Conservation (phyloP, 1,284 basidiomycete species). For the Schizopora paradoxa region DNA sequence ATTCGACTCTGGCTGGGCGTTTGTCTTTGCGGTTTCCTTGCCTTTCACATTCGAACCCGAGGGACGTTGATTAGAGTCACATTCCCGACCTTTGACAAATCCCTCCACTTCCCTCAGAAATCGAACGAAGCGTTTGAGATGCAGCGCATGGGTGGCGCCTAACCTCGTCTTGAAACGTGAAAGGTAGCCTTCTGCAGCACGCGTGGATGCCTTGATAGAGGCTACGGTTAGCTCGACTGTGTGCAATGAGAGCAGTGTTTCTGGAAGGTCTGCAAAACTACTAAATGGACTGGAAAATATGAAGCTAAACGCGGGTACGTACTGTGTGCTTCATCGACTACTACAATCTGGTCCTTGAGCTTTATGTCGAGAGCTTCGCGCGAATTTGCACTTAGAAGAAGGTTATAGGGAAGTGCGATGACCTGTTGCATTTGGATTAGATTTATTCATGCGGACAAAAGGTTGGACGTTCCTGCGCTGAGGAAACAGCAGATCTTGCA, state of each 20-base stretch:
- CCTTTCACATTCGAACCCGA: slow-evolving; percentile 45
- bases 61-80: too few relatives aligned
- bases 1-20: slow-evolving; percentile 28
- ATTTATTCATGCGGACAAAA: slow-evolving; percentile 11
- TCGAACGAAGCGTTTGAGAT: slow-evolving; percentile 74
- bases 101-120: slow-evolving; percentile 66
- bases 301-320: slow-evolving; percentile 25
- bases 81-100: too few relatives aligned
- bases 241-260: slow-evolving; percentile 84
- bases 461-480: slow-evolving; percentile 75
- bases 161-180: slow-evolving; percentile 74
- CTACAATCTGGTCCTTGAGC: slow-evolving; percentile 76
- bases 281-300: slow-evolving; percentile 1
- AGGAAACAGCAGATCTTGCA: slow-evolving; percentile 78
- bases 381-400: slow-evolving; percentile 81
- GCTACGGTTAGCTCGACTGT: slow-evolving; percentile 62
- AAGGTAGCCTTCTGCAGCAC: slow-evolving; percentile 81
- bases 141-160: slow-evolving; percentile 68
- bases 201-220: slow-evolving; percentile 58
- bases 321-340: slow-evolving; percentile 98
- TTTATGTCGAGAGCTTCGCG: slow-evolving; percentile 85
- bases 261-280: slow-evolving; percentile 62
- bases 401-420: slow-evolving; percentile 90
- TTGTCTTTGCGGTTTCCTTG: slow-evolving; percentile 23
- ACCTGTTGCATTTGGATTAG: slow-evolving; percentile 59